Base-by-base conservation (phyloP, 192 early-diverging fungal genomes). In the Geosiphon pyriformis region DNA sequence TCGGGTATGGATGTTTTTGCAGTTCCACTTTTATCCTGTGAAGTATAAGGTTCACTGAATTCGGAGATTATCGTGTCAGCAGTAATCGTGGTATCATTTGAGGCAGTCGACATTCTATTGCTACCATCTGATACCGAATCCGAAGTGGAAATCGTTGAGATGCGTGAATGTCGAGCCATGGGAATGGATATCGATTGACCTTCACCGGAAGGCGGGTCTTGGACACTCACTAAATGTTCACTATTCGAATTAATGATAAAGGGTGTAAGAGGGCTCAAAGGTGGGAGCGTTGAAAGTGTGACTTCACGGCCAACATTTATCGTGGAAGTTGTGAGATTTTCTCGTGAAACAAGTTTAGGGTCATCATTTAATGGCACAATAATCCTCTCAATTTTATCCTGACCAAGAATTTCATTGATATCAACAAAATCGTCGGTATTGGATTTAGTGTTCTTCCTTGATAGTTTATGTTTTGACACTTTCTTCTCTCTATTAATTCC, bases 111-210 rank as follows among this genome's bases (percentile, higher is more conserved):
- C 23, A 57, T 57, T 31, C 33, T 33, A 22, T 59, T 22, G 23
- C n/a, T 32, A 23, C 30, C 30, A 59, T 34, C 30, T 25, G 33
- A 3, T 15, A 59, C 2, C 33, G 17, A 59, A 52, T 52, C 22
- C 3, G 50, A 8, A 20, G 23, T 59, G 10, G n/a, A n/a, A 18
- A 26, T 52, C 4, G 31, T 33, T 32, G 47, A 50, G 10, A 33
- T 2, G 25, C 4, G 20, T 62, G 26, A 29, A 8, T 62, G 47
- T 64, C 51, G 49, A 48, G 61, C 31, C 20, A 34, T 59, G 42
- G 50, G 7, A 20, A 22, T 52, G 4, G 50, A 20, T n/a, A 10
- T 30, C 27, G 46, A 48, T 48, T 29, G 37, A 10, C 15, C 7
- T 42, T 42, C 37, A 10, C n/a, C n/a, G n/a, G n/a, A n/a, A n/a